Evolutionary conservation across 2,329 filamentous ascomycete genomes (phyloP).

Genomic region (Diplodia scrobiculata): DNA sequence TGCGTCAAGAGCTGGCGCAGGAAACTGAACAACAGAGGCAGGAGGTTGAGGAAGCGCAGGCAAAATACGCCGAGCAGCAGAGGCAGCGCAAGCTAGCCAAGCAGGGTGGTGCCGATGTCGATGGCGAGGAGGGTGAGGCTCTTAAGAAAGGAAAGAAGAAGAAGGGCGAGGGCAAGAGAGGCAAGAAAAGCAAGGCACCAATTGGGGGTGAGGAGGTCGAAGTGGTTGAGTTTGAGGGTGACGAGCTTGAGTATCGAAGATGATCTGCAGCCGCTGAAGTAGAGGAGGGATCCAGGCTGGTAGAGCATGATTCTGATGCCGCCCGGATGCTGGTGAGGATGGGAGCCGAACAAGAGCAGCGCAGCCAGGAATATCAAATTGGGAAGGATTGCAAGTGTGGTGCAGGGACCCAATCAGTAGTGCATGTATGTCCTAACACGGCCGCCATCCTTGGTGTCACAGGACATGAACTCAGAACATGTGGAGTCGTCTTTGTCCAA

Average conservation of each 20-base stretch:
- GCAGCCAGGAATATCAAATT: not conserved
- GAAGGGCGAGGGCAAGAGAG: constrained; percentile 32
- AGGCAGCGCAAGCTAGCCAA: constrained; percentile 39
- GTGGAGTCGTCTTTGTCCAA: not conserved
- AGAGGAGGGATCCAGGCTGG: not conserved
- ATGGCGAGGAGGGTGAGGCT: constrained; percentile 22
- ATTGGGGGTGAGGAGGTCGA: constrained; percentile 31
- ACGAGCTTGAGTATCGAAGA: constrained; percentile 29
- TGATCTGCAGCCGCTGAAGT: not conserved
- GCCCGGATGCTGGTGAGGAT: not conserved
- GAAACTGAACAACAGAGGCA: constrained; percentile 38
- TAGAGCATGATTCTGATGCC: not conserved
- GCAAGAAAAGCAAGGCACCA: constrained; percentile 27
- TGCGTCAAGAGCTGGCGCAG: constrained; percentile 39
- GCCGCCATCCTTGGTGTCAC: not conserved
- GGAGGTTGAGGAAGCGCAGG: constrained; percentile 43
- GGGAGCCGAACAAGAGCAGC: not conserved
- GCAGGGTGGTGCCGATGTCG: constrained; percentile 17
- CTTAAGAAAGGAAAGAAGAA: constrained; percentile 37
- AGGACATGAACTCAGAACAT: not conserved
- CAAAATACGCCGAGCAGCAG: constrained; percentile 43
- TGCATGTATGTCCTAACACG: not conserved
- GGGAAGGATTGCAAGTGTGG: not conserved
- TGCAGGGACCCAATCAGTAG: not conserved
- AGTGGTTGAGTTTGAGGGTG: constrained; percentile 32